Evolutionary conservation across 1,284 basidiomycete species (phyloP).

Genomic region (Boletellus deceptivus): DNA sequence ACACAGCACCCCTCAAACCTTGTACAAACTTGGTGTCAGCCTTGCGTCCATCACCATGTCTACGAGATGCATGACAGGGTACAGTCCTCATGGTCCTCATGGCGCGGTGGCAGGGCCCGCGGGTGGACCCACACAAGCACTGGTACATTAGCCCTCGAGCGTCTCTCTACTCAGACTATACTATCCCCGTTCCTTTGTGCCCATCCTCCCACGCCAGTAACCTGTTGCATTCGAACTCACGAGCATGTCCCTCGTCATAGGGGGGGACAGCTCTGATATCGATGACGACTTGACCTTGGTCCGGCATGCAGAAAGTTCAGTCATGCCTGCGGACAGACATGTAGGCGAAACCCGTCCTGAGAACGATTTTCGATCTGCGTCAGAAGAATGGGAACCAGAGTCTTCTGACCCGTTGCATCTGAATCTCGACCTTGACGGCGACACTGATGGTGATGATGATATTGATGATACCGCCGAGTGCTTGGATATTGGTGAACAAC

Average conservation of each 20-base stretch:
- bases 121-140: constrained; percentile 20
- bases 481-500: constrained; percentile 15
- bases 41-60: constrained; percentile 26
- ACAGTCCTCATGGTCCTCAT: too few species aligned
- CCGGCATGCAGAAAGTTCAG: constrained; percentile 11
- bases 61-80: too few species aligned
- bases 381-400: constrained; percentile 17
- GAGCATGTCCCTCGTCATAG: constrained; percentile 19
- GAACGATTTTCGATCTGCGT: not conserved
- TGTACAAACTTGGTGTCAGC: constrained; percentile 11
- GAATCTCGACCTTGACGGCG: constrained; percentile 15
- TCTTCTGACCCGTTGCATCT: constrained; percentile 23
- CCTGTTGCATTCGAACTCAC: not conserved
- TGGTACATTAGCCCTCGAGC: constrained; percentile 10
- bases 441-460: constrained; percentile 18
- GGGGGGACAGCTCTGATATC: constrained; percentile 9
- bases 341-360: constrained; percentile 1
- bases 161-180: not conserved
- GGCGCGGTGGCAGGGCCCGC: too few species aligned
- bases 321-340: constrained; percentile 9
- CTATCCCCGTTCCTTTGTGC: not conserved
- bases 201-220: not conserved
- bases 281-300: constrained; percentile 13
- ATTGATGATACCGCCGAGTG: constrained; percentile 8
- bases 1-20: constrained; percentile 3